Evolutionary conservation across 2,329 filamentous ascomycete species (phyloP).

Genomic region (Epichloe sp.): DNA sequence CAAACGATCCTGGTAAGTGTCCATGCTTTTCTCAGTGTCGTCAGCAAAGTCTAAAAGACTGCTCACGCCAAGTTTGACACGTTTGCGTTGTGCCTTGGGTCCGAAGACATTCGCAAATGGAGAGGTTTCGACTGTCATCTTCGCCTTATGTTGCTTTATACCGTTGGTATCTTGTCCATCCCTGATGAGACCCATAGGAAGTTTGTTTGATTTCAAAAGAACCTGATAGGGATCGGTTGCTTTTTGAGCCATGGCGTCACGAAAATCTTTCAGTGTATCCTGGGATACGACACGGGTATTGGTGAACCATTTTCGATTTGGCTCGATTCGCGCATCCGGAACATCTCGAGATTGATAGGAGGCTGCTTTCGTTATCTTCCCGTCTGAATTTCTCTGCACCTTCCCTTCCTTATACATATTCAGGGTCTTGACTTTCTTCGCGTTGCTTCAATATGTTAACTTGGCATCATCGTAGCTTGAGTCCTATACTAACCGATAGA

Average conservation of each 20-base stretch:
- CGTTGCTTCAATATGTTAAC: conserved; percentile 30
- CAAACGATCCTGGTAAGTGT: conserved; percentile 65
- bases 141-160: conserved; percentile 82
- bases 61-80: conserved; percentile 76
- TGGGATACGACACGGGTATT: conserved; percentile 86
- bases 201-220: conserved; percentile 91
- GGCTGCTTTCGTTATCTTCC: conserved; percentile 75
- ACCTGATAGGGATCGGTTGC: conserved; percentile 85
- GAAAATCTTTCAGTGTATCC: conserved; percentile 74
- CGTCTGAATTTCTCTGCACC: conserved; percentile 65
- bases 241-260: conserved; percentile 83
- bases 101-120: conserved; percentile 87
- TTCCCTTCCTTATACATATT: conserved; percentile 87
- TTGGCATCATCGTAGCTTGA: conserved; percentile 1
- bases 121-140: conserved; percentile 79
- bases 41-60: conserved; percentile 72
- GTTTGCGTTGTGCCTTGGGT: conserved; percentile 82
- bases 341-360: conserved; percentile 71
- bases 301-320: conserved; percentile 95
- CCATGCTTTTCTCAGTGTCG: conserved; percentile 67
- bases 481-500: conserved; percentile 56
- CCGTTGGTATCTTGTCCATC: conserved; percentile 69
- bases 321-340: conserved; percentile 79
- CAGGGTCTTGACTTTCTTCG: conserved; percentile 78
- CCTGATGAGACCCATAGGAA: conserved; percentile 86